A percentile compares a stretch with the other conserved stretches of the same genome.
phyloP scores from a whole-genome alignment of 129 eudicot genomes.

The Cynara cardunculus region DNA sequence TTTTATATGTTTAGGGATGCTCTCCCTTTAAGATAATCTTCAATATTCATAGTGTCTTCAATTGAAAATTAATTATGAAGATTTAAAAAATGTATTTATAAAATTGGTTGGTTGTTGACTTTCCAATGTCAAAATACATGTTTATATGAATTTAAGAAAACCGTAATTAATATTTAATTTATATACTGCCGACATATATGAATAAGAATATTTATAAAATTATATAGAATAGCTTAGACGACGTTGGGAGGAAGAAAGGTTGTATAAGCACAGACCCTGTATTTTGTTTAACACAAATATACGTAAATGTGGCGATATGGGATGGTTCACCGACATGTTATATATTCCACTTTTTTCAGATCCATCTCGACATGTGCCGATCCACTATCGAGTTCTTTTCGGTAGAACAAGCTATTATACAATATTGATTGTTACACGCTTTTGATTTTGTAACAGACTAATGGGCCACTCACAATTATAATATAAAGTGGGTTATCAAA shows the following conservation, averaged over 20 bases:
- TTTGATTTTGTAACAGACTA: background rate
- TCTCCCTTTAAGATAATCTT: slow-evolving; percentile 25
- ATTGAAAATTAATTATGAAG: slow-evolving; percentile 4
- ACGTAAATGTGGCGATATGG: background rate
- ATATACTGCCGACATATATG: background rate
- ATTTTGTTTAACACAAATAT: background rate
- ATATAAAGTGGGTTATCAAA: no score
- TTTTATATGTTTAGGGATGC: slow-evolving; percentile 11
- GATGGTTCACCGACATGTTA: background rate
- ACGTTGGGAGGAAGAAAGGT: background rate
- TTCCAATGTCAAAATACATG: slow-evolving; percentile 8
- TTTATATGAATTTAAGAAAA: background rate
- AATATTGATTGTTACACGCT: no score
- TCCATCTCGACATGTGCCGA: background rate
- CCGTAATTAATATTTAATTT: slow-evolving; percentile 2
- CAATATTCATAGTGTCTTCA: slow-evolving; percentile 11
- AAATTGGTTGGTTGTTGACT: slow-evolving; percentile 11
- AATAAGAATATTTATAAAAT: background rate
- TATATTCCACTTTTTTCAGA: background rate
- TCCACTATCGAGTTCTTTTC: background rate
- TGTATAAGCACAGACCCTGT: background rate
- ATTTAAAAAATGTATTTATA: slow-evolving; percentile 13
- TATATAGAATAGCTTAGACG: background rate
- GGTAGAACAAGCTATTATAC: background rate
- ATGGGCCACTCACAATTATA: background rate